Evolutionary conservation across 306 rosid genomes (phyloP), one percentile per base, ranked within the genome.

Genomic region (Vigna angularis): DNA sequence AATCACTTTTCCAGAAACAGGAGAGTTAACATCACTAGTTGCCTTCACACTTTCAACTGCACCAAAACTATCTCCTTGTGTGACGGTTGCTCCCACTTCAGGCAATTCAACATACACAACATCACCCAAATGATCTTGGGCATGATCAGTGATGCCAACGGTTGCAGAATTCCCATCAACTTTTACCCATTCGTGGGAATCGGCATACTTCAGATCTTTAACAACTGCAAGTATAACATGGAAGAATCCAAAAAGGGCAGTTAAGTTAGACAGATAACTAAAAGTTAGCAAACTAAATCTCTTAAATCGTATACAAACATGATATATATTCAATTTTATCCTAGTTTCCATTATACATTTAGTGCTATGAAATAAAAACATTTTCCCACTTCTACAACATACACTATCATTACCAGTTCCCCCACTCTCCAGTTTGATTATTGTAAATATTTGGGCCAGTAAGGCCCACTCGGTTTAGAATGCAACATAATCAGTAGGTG

Each of bases 21-120:
- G 98, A 81, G 98, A 89, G 79, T 95, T 79, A 30, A 95, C 51
- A 84, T 95, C 98, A 76, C 98, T 95, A 9, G 97, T 92, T 74
- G 98, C 98, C 80, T 95, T 95, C 72, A 95, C 98, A 57, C 98
- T 95, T 83, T 95, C 98, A 47, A 92, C 98, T 2, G 98, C 98
- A 62, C 98, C 98, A 69, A 95, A 92, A 65, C 91, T 52, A 17
- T 36, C 82, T 10, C 96, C 98, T 67, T 95, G 93, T 50, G 76
- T 77, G 34, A 91, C 88, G 13, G 85, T 24, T 1, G 61, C 58
- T 36, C 98, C 98, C 30, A 91, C 88, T 53, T 95, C 98, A 0
- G 98, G 98, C 86, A 88, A 30, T 86, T 95, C 98, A 63, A 95
- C 93, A 38, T 89, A 95, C 38, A 95, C 98, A 79, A 91, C 98